These are phyloP conservation scores for Venustampulla echinocandica DNA, from an alignment of 495 filamentous ascomycete genomes.

Conservation along the genomic window DNA sequence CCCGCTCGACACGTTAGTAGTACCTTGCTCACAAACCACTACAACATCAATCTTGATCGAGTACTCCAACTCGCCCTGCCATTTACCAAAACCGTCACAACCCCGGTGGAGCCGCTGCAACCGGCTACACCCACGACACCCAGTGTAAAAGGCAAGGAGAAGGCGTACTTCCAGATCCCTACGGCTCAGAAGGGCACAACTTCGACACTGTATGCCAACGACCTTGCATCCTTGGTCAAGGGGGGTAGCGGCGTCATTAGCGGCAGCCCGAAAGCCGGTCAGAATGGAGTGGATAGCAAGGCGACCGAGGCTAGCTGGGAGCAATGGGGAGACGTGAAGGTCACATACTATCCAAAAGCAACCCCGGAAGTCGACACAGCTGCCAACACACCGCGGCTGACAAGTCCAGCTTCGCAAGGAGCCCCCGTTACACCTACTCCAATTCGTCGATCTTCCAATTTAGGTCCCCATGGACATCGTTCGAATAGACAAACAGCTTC, in stretches of 20 bases:
- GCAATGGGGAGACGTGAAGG: constrained; percentile 57
- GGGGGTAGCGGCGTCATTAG: constrained; percentile 25
- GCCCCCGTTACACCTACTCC: constrained; percentile 48
- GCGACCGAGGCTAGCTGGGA: constrained; percentile 37
- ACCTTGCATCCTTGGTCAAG: constrained; percentile 58
- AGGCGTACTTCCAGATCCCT: constrained; percentile 27
- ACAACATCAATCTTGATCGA: constrained; percentile 87
- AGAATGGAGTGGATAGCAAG: constrained; percentile 4
- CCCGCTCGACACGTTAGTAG: constrained; percentile 55
- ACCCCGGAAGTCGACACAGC: constrained; percentile 22
- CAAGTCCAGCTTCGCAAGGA: constrained; percentile 5
- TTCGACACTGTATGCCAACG: constrained; percentile 60
- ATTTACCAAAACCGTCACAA: constrained; percentile 58
- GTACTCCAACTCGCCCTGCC: constrained; percentile 75
- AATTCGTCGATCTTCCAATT: constrained; percentile 28
- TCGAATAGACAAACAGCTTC: constrained; percentile 14
- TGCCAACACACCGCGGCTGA: background rate
- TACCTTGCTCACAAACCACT: constrained; percentile 72
- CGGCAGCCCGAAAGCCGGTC: constrained; percentile 15
- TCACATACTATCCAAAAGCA: constrained; percentile 54
- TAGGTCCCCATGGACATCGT: constrained; percentile 22
- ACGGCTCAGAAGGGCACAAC: constrained; percentile 30
- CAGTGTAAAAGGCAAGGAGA: constrained; percentile 65
- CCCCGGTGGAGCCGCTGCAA: constrained; percentile 32
- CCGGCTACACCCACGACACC: constrained; percentile 39